Conservation (phyloP, 129 eudicot species). For the Flaveria linearis region DNA sequence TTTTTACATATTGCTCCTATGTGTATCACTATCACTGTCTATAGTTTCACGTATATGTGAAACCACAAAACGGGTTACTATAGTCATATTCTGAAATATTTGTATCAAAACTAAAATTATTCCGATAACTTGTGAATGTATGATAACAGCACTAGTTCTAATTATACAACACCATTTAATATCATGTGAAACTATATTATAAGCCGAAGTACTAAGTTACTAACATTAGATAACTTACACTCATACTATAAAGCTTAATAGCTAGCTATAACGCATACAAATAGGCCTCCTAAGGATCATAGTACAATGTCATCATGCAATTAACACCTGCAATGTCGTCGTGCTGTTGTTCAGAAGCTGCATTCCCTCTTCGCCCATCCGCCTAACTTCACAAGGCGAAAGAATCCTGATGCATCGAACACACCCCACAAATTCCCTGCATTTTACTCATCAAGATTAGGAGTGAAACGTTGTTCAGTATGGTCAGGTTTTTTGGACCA, state of each 20-base stretch:
- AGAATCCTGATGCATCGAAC: constrained; percentile 78
- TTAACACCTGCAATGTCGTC: constrained; percentile 36
- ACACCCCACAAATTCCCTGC: constrained; percentile 86
- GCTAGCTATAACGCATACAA: constrained; percentile 16
- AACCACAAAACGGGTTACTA: too few species aligned
- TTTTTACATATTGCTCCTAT: too few species aligned
- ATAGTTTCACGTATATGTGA: too few species aligned
- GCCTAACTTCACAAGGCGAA: constrained; percentile 86
- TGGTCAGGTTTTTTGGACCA: not conserved
- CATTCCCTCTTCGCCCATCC: constrained; percentile 94
- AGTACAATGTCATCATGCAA: constrained; percentile 5
- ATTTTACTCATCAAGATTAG: constrained; percentile 21
- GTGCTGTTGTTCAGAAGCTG: constrained; percentile 64
- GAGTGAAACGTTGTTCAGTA: not conserved
- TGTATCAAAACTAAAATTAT: too few species aligned
- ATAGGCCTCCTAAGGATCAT: not conserved
- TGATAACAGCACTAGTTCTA: not conserved
- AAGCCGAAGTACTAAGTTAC: constrained; percentile 11
- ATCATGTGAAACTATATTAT: not conserved
- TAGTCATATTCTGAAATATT: too few species aligned
- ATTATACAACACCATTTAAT: not conserved
- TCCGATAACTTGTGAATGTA: not conserved
- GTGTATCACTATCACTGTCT: too few species aligned
- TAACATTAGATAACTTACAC: constrained; percentile 5
- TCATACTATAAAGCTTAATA: constrained; percentile 24